These are phyloP conservation scores for Tephrocybe rancida DNA, from an alignment of 768 basidiomycete genomes.

Conservation along the genomic window DNA sequence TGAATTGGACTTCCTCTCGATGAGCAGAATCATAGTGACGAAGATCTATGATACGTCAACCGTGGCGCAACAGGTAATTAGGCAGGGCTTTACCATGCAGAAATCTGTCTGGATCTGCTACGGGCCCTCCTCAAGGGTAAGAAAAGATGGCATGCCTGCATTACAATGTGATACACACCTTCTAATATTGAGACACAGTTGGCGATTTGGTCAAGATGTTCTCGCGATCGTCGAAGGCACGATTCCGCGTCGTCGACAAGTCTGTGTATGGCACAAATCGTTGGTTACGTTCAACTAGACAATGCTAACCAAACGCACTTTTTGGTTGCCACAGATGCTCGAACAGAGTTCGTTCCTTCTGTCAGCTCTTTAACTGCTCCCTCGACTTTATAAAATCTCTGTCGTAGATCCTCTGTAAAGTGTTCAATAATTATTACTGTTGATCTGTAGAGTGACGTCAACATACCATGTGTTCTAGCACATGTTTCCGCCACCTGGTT, in stretches of 20 bases:
- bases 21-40: conserved; percentile 62
- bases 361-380: conserved; percentile 53
- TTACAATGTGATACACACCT: conserved; percentile 34
- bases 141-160: background rate
- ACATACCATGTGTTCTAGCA: conserved; percentile 66
- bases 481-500: conserved; percentile 76
- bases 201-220: conserved; percentile 56
- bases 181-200: conserved; percentile 54
- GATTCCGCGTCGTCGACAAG: conserved; percentile 61
- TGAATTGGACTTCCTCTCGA: conserved; percentile 60
- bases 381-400: conserved; percentile 57
- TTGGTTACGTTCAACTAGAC: background rate
- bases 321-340: conserved; percentile 46
- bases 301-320: conserved; percentile 37
- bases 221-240: conserved; percentile 58
- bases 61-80: background rate
- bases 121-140: conserved; percentile 37
- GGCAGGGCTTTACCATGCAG: conserved; percentile 47
- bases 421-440: background rate
- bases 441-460: background rate
- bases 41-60: conserved; percentile 48
- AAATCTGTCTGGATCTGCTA: conserved; percentile 48
- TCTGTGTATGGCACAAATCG: conserved; percentile 37
- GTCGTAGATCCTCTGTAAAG: conserved; percentile 56
- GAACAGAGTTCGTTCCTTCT: conserved; percentile 60